Evolutionary conservation across 768 basidiomycete species (phyloP).

Genomic region (Mycena pura): DNA sequence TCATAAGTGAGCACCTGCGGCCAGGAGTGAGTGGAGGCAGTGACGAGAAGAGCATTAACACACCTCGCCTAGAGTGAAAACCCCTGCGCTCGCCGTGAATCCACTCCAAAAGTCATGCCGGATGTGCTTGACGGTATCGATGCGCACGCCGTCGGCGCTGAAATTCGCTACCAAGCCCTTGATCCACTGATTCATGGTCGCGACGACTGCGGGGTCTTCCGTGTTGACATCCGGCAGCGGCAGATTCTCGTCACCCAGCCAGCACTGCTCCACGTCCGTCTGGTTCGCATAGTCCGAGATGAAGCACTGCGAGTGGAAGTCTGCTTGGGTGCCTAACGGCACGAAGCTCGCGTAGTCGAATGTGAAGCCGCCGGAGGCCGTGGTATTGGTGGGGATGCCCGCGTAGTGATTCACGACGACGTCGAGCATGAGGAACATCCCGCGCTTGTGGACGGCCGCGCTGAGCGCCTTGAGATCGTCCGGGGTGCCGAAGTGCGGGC

Average conservation of each 20-base stretch:
- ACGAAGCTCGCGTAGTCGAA: constrained; percentile 37
- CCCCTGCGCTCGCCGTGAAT: constrained; percentile 66
- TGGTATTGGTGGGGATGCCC: constrained; percentile 25
- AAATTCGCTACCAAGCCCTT: constrained; percentile 59
- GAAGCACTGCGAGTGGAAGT: constrained; percentile 71
- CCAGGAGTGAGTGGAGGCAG: constrained; percentile 20
- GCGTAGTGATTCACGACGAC: constrained; percentile 72
- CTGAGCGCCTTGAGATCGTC: constrained; percentile 76
- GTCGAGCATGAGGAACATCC: constrained; percentile 74
- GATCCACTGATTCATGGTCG: constrained; percentile 68
- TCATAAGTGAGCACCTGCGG: constrained; percentile 31
- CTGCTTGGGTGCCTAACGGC: constrained; percentile 35
- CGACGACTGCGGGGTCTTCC: constrained; percentile 60
- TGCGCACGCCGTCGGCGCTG: constrained; percentile 71
- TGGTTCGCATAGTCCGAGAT: constrained; percentile 68
- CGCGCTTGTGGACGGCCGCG: constrained; percentile 67
- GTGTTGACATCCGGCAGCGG: constrained; percentile 79
- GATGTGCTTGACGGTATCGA: constrained; percentile 70
- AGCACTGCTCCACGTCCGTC: constrained; percentile 68
- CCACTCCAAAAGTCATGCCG: constrained; percentile 69
- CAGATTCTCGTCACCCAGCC: constrained; percentile 72
- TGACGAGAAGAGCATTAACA: constrained; percentile 36
- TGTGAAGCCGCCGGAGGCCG: constrained; percentile 6
- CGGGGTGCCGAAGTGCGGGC: constrained; percentile 73
- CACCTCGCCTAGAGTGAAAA: constrained; percentile 79